Evolutionary conservation across 164 flowering plant species (phyloP).

Genomic region (Dillenia suffruticosa): DNA sequence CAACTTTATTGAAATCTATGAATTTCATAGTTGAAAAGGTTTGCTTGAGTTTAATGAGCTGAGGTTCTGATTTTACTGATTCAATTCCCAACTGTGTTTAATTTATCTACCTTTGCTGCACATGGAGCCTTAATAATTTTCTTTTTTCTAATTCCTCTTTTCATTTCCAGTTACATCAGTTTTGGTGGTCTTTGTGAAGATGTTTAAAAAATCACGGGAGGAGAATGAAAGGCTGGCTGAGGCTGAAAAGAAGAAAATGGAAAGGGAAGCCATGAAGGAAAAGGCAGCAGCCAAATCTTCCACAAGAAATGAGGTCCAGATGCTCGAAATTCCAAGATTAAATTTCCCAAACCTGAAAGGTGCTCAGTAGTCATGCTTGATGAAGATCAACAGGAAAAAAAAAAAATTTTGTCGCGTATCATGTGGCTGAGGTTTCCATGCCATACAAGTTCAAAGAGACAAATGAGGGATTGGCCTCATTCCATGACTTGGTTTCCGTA

Average conservation of each 20-base stretch:
- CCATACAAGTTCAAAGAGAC: too few relatives aligned
- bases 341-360: conserved; percentile 12
- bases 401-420: too few relatives aligned
- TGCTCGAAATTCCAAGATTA: conserved; percentile 12
- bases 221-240: conserved; percentile 86
- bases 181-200: conserved; percentile 72
- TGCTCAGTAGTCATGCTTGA: neutral
- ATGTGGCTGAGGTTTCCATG: too few relatives aligned
- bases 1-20: neutral
- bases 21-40: neutral
- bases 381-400: too few relatives aligned
- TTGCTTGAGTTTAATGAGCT: neutral
- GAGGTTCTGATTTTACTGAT: neutral
- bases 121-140: neutral
- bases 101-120: neutral
- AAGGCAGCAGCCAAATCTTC: conserved; percentile 35
- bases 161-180: conserved; percentile 79
- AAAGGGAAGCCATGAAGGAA: conserved; percentile 86
- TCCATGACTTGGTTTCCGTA: too few relatives aligned
- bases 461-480: too few relatives aligned
- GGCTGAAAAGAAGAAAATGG: conserved; percentile 81
- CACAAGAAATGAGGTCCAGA: conserved; percentile 37
- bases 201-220: conserved; percentile 80
- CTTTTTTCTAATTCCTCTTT: neutral
- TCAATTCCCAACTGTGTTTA: neutral